Conservation (phyloP, 2,329 filamentous ascomycete species). For the Geosmithia morbida region DNA sequence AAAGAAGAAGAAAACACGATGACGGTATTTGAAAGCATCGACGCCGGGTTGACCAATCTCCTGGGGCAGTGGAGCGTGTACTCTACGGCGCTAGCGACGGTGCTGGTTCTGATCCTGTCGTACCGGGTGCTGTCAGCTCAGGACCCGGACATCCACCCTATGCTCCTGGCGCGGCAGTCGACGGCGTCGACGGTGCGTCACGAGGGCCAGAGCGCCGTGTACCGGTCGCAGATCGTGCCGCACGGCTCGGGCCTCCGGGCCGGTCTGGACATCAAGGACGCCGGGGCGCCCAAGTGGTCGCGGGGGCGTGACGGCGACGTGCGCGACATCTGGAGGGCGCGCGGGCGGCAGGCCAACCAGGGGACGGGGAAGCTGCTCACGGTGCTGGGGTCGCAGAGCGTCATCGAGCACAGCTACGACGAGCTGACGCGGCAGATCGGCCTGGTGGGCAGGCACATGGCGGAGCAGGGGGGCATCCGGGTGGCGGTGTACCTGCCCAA, state of each 20-base stretch:
- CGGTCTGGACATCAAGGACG: slow-evolving; percentile 70
- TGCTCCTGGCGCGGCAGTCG: slow-evolving; percentile 77
- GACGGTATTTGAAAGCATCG: slow-evolving; percentile 45
- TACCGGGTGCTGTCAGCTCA: slow-evolving; percentile 57
- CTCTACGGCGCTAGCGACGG: slow-evolving; percentile 54
- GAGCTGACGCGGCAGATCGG: slow-evolving; percentile 77
- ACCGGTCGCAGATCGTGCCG: slow-evolving; percentile 71
- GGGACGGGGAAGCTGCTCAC: slow-evolving; percentile 63
- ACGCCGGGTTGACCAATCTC: slow-evolving; percentile 53
- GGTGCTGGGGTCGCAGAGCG: slow-evolving; percentile 60
- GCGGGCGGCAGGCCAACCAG: slow-evolving; percentile 47
- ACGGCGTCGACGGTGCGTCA: slow-evolving; percentile 66
- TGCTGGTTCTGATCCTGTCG: slow-evolving; percentile 51
- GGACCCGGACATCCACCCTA: slow-evolving; percentile 84
- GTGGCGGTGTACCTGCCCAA: slow-evolving; percentile 89
- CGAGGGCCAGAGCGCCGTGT: slow-evolving; percentile 72
- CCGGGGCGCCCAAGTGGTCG: slow-evolving; percentile 69
- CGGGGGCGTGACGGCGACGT: slow-evolving; percentile 77
- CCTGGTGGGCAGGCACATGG: slow-evolving; percentile 64
- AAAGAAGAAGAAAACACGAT: slow-evolving; percentile 9
- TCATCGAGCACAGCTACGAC: slow-evolving; percentile 54
- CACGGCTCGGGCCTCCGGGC: slow-evolving; percentile 69
- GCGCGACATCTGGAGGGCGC: slow-evolving; percentile 67
- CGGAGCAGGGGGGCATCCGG: slow-evolving; percentile 55
- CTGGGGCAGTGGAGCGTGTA: slow-evolving; percentile 71